A percentile compares a stretch with the other conserved stretches of the same genome.
Conservation (phyloP, 2,329 filamentous ascomycete species). For the Raffaelea arxii region DNA sequence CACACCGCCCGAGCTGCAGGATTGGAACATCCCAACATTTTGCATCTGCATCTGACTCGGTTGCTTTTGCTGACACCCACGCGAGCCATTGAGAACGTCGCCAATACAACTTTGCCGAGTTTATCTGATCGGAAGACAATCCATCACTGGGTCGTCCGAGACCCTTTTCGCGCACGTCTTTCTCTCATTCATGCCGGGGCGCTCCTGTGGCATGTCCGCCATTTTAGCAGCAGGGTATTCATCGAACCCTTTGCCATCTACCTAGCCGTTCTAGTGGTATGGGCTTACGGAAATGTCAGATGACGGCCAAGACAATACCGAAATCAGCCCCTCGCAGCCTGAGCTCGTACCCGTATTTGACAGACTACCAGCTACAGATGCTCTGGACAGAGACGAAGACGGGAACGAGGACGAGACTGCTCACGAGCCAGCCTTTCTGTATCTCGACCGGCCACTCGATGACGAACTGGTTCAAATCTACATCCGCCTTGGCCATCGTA, state of each 20-base stretch:
- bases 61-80: not conserved
- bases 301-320: not conserved
- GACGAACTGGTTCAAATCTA: slow-evolving; percentile 1
- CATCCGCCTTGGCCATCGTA: not conserved
- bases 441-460: slow-evolving; percentile 1
- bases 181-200: not conserved
- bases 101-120: too few species aligned
- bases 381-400: too few species aligned
- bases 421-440: not conserved
- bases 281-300: not conserved
- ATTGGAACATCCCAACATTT: slow-evolving; percentile 2
- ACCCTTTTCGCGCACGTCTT: not conserved
- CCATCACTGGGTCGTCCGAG: not conserved
- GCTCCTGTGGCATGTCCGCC: slow-evolving; percentile 2
- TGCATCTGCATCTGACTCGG: slow-evolving; percentile 1
- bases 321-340: too few species aligned
- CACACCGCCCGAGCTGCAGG: not conserved
- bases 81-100: not conserved
- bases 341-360: too few species aligned
- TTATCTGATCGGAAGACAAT: too few species aligned
- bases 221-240: not conserved
- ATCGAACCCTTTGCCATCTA: slow-evolving; percentile 1
- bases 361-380: too few species aligned
- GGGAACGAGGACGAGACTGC: not conserved
- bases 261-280: not conserved